Conservation (phyloP, 306 rosid species). For the Fagus sylvatica region DNA sequence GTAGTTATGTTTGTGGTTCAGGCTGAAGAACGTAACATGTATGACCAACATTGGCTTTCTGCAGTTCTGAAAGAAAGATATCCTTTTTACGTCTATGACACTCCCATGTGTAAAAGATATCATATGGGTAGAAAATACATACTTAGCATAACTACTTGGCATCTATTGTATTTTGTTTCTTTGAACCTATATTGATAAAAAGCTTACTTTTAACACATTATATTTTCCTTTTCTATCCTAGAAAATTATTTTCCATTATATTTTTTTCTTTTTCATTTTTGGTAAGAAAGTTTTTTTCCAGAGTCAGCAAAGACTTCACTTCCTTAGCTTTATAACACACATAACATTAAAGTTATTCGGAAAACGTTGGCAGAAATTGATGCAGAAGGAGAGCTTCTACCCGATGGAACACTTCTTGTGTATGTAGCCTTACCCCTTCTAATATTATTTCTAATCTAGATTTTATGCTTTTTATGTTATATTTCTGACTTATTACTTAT, state of each 20-base stretch:
- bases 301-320: background rate
- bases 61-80: constrained; percentile 69
- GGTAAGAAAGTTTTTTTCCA: background rate
- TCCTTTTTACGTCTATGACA: constrained; percentile 50
- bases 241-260: background rate
- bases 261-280: background rate
- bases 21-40: constrained; percentile 88
- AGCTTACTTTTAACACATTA: background rate
- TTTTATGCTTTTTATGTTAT: constrained; percentile 25
- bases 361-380: constrained; percentile 84
- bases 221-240: background rate
- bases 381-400: constrained; percentile 63
- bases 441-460: constrained; percentile 13
- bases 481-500: too few relatives aligned
- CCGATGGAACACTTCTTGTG: constrained; percentile 85
- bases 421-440: constrained; percentile 42
- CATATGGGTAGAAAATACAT: background rate
- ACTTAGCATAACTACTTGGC: background rate
- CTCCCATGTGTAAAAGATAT: constrained; percentile 1
- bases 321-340: constrained; percentile 68
- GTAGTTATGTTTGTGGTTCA: constrained; percentile 76
- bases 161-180: background rate
- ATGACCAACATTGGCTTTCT: constrained; percentile 84
- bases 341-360: constrained; percentile 59
- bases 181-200: background rate